Conservation (phyloP, 352 stramenopile genomes). For the Phytopythium aichiense region DNA sequence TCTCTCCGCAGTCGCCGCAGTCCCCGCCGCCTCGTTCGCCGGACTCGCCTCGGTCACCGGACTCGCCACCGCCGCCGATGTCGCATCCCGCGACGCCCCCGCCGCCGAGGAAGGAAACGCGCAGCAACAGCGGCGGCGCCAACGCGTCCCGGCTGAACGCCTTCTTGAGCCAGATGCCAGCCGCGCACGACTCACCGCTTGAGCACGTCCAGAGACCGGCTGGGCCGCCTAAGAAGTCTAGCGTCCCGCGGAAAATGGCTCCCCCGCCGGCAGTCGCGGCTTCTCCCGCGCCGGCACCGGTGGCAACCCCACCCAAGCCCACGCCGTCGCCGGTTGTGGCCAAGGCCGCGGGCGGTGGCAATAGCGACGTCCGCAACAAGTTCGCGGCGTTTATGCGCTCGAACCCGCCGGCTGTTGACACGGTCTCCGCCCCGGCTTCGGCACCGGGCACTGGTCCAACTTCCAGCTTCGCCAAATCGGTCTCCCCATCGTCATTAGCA, state of each 20-base stretch:
- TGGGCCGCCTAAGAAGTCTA: conserved; percentile 47
- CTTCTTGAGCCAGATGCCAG: conserved; percentile 72
- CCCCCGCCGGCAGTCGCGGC: conserved; percentile 12
- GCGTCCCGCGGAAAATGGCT: conserved; percentile 38
- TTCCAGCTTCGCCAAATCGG: conserved; percentile 24
- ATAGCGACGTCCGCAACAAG: conserved; percentile 55
- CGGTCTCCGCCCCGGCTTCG: conserved; percentile 12
- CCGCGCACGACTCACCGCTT: conserved; percentile 48
- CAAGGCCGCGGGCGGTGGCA: conserved; percentile 1
- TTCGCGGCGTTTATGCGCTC: conserved; percentile 78
- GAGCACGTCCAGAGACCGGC: conserved; percentile 54
- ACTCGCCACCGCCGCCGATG: conserved; percentile 12
- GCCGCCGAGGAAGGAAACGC: conserved; percentile 26
- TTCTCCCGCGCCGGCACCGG: conserved; percentile 17
- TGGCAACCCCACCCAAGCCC: conserved; percentile 14
- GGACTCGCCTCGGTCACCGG: conserved; percentile 10
- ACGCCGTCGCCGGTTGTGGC: conserved; percentile 14
- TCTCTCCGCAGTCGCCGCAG: conserved; percentile 20
- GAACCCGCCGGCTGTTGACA: conserved; percentile 49
- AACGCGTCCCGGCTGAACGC: conserved; percentile 66
- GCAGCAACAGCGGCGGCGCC: conserved; percentile 38
- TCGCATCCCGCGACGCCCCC: conserved; percentile 14
- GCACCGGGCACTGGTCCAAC: conserved; percentile 14
- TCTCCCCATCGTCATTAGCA: conserved; percentile 14
- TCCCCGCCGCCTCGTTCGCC: not conserved